These are phyloP conservation scores for Wickerhamiella musiphila DNA, from an alignment of 805 yeast species.

Conservation along the genomic window DNA sequence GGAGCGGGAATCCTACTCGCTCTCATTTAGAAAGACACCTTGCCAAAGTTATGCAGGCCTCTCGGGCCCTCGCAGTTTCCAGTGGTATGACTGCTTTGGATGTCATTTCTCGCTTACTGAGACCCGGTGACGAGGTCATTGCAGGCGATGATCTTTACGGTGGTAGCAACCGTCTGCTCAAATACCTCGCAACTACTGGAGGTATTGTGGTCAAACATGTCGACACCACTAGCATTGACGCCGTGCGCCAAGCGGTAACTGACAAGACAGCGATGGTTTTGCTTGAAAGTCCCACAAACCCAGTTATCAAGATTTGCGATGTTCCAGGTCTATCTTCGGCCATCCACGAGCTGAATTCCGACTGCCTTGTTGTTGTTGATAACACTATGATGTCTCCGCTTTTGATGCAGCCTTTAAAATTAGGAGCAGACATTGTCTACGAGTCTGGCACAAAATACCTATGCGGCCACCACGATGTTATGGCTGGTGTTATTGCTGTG, in stretches of 20 bases:
- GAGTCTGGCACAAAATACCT: slow-evolving; percentile 87
- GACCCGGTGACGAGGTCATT: slow-evolving; percentile 75
- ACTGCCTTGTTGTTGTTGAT: slow-evolving; percentile 71
- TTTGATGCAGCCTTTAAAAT: slow-evolving; percentile 65
- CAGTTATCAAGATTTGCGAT: slow-evolving; percentile 76
- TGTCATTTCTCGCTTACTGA: slow-evolving; percentile 54
- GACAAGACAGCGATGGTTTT: slow-evolving; percentile 56
- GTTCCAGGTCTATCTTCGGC: slow-evolving; percentile 45
- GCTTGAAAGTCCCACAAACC: slow-evolving; percentile 87
- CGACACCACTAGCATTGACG: slow-evolving; percentile 60
- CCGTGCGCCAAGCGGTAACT: slow-evolving; percentile 39
- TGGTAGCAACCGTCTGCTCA: slow-evolving; percentile 75
- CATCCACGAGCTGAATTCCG: slow-evolving; percentile 53
- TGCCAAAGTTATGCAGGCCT: slow-evolving; percentile 57
- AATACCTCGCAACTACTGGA: slow-evolving; percentile 46
- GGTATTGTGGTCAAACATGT: slow-evolving; percentile 54
- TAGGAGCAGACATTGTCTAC: slow-evolving; percentile 81
- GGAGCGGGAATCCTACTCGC: slow-evolving; percentile 91
- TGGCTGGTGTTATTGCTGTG: slow-evolving; percentile 86
- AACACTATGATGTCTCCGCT: slow-evolving; percentile 96
- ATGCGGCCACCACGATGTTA: slow-evolving; percentile 89
- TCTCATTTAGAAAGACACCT: slow-evolving; percentile 61
- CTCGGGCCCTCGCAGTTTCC: slow-evolving; percentile 61
- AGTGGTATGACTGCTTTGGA: slow-evolving; percentile 91
- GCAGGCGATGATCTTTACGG: slow-evolving; percentile 95